Conservation (phyloP, 2,329 filamentous ascomycete species). For the Pezicula carpinea region DNA sequence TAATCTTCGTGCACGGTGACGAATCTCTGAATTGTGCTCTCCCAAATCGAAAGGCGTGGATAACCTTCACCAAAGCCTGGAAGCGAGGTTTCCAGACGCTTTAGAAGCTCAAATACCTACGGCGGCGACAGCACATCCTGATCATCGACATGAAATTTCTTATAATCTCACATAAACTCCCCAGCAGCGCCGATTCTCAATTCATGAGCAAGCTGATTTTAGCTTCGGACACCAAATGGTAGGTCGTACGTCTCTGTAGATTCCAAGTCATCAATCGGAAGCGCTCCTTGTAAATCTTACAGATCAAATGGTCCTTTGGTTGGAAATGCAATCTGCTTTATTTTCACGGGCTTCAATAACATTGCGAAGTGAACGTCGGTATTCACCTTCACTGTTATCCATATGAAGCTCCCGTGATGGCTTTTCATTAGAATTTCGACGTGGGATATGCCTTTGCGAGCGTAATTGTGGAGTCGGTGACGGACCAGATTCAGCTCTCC, state of each 20-base stretch:
- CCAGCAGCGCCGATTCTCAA: slow-evolving; percentile 22
- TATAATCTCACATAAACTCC: slow-evolving; percentile 19
- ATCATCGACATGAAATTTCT: background rate
- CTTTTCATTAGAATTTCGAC: too few relatives aligned
- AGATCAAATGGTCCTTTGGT: slow-evolving; percentile 6
- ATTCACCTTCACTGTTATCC: too few relatives aligned
- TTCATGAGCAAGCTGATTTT: slow-evolving; percentile 12
- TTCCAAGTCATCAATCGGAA: slow-evolving; percentile 4
- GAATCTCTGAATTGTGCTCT: slow-evolving; percentile 41
- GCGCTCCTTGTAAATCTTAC: slow-evolving; percentile 4
- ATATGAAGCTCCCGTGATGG: too few relatives aligned
- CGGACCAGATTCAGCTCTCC: too few relatives aligned
- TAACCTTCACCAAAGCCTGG: slow-evolving; percentile 35
- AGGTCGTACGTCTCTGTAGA: slow-evolving; percentile 3
- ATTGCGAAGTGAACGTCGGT: too few relatives aligned
- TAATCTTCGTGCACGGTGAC: slow-evolving; percentile 37
- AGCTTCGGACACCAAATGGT: slow-evolving; percentile 10
- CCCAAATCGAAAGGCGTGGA: slow-evolving; percentile 29
- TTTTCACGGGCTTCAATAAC: background rate
- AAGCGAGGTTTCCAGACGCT: slow-evolving; percentile 15
- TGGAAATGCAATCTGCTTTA: slow-evolving; percentile 5
- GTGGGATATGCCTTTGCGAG: too few relatives aligned
- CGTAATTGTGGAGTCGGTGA: too few relatives aligned
- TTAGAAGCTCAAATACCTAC: slow-evolving; percentile 38
- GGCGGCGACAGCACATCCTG: slow-evolving; percentile 1